Conservation (phyloP, 148 eudicot species). For the Gaultheria prostrata region DNA sequence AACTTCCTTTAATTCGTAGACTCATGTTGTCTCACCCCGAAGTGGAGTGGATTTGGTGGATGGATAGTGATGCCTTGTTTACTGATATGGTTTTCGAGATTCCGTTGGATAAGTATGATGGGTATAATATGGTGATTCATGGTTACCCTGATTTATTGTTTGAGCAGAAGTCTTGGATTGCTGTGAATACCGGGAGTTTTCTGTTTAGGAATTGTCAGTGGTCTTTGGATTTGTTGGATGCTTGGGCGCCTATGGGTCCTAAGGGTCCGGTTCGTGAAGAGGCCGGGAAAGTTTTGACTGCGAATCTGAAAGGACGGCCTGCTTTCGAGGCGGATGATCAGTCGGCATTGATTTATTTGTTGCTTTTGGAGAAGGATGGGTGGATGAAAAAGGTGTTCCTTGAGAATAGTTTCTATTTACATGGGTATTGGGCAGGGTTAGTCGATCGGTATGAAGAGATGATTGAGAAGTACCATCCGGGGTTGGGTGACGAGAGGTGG, state of each 20-base stretch:
- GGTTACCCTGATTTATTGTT: slow-evolving; percentile 68
- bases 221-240: slow-evolving; percentile 66
- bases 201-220: slow-evolving; percentile 69
- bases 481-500: slow-evolving; percentile 70
- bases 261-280: slow-evolving; percentile 51
- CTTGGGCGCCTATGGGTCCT: slow-evolving; percentile 89
- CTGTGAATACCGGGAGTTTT: slow-evolving; percentile 67
- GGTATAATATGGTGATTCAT: slow-evolving; percentile 56
- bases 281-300: slow-evolving; percentile 56
- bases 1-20: slow-evolving; percentile 55
- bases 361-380: slow-evolving; percentile 41
- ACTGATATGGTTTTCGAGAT: slow-evolving; percentile 77
- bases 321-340: slow-evolving; percentile 77
- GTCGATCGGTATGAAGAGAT: slow-evolving; percentile 66
- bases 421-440: slow-evolving; percentile 70
- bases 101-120: slow-evolving; percentile 49
- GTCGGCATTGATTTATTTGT: slow-evolving; percentile 69
- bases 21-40: slow-evolving; percentile 81
- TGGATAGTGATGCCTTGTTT: slow-evolving; percentile 85
- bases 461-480: slow-evolving; percentile 53
- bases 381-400: slow-evolving; percentile 61
- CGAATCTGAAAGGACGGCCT: slow-evolving; percentile 50
- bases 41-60: slow-evolving; percentile 86
- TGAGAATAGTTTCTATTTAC: slow-evolving; percentile 62
- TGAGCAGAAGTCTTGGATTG: slow-evolving; percentile 67